A percentile compares a stretch with the other conserved stretches of the same genome.
Evolutionary conservation across 345 rosid species (phyloP).

Genomic region (Populus tremula): DNA sequence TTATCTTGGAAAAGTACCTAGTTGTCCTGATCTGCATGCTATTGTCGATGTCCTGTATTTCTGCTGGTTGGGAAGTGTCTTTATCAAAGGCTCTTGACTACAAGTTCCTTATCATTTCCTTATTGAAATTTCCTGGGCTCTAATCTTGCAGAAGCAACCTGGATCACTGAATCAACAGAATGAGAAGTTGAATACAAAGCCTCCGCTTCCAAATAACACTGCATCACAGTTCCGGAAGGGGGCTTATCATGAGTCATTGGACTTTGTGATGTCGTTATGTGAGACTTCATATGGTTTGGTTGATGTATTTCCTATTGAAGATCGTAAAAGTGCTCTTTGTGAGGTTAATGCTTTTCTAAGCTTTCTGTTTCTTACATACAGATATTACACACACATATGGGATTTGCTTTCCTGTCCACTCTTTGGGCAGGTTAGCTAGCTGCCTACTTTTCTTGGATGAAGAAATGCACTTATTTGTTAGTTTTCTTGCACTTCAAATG

Average conservation of each 20-base stretch:
- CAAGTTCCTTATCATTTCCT: not conserved
- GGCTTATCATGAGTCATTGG: slow-evolving; percentile 89
- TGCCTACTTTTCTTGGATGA: not conserved
- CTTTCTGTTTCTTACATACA: slow-evolving; percentile 1
- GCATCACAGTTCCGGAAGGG: slow-evolving; percentile 84
- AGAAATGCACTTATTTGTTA: not conserved
- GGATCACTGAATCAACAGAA: slow-evolving; percentile 80
- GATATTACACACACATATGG: not conserved
- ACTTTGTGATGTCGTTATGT: slow-evolving; percentile 83
- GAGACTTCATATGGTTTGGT: slow-evolving; percentile 95
- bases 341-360: slow-evolving; percentile 53
- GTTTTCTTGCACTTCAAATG: not conserved
- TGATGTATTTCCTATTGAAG: slow-evolving; percentile 96
- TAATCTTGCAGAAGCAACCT: slow-evolving; percentile 65
- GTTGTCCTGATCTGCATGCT: not conserved
- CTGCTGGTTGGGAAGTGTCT: not conserved
- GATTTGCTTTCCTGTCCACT: not conserved
- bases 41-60: not conserved
- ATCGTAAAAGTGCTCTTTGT: slow-evolving; percentile 84
- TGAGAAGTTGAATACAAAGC: slow-evolving; percentile 65
- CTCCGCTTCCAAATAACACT: slow-evolving; percentile 70
- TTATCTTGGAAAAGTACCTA: not conserved
- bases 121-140: not conserved
- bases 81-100: not conserved
- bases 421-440: not conserved